These are phyloP conservation scores for Jaapia argillacea DNA, from an alignment of 768 basidiomycete species.

Conservation along the genomic window DNA sequence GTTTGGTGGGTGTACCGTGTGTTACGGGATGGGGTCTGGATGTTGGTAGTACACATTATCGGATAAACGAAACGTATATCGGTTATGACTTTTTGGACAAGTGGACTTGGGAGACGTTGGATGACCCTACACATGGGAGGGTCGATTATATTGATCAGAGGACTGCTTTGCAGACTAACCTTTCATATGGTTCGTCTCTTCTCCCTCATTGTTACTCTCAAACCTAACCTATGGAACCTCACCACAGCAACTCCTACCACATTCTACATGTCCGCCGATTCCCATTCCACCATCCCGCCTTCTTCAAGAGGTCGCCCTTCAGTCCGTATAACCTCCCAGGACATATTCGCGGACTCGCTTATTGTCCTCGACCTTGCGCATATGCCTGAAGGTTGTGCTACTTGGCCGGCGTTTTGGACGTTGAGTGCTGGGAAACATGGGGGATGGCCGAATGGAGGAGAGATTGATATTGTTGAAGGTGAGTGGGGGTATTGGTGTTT, in stretches of 20 bases:
- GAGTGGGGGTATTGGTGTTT: not conserved
- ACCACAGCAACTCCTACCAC: constrained; percentile 24
- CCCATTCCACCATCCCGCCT: constrained; percentile 23
- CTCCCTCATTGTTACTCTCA: not conserved
- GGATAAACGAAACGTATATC: constrained; percentile 7
- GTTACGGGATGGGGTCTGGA: not conserved
- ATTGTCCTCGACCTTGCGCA: constrained; percentile 43
- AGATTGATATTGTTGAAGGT: constrained; percentile 57
- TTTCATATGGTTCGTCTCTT: constrained; percentile 34
- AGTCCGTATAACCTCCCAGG: constrained; percentile 38
- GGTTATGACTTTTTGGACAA: constrained; percentile 33
- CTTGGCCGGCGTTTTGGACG: constrained; percentile 63
- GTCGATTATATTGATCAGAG: constrained; percentile 44
- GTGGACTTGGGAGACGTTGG: constrained; percentile 38
- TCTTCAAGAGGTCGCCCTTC: constrained; percentile 43
- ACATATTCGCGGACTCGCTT: constrained; percentile 34
- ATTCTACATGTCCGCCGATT: constrained; percentile 53
- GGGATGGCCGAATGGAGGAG: constrained; percentile 54
- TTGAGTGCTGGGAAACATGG: constrained; percentile 27
- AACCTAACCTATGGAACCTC: not conserved
- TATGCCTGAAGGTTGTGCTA: constrained; percentile 50
- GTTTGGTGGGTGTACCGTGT: not conserved
- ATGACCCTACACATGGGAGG: constrained; percentile 60
- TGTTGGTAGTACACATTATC: not conserved
- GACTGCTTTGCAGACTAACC: constrained; percentile 30